Base-by-base conservation (phyloP, 2,329 filamentous ascomycete species). In the Ceratocystis papillata region DNA sequence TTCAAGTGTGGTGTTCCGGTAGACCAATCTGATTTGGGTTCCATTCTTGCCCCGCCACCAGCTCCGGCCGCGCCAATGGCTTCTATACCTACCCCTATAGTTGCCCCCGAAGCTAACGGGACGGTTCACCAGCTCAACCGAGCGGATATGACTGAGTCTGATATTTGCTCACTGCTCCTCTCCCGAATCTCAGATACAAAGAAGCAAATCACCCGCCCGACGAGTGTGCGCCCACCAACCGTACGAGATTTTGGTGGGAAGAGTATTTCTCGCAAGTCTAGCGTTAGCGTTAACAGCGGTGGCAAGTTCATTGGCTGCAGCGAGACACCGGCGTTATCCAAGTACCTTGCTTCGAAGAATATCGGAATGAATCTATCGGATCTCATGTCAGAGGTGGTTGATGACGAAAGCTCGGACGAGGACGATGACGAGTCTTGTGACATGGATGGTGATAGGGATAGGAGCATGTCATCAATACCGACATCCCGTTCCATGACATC, bases 1-100 rank as follows among this genome's bases (percentile, higher is more conserved):
- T 82, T 92, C 66, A 88, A 89, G 68, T 95, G 90, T 71, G 94
- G 94, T 64, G 87, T 92, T 70, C 85, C 88, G 12, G 84, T 96
- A 67, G 89, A 96, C 17, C 60, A 65, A 25, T 22, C 37, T 15
- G 66, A 67, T 17, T 50, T 67, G 22, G 46, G 41, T 2, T 45
- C 63, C 8, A 64, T 67, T 22, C 57, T 61, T 28, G 53, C 65
- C 17, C 61, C 61, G 5, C 61, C 61, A n/a, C 61, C 61, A 15
- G 37, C 45, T 5, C 37, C 53, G 6, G 48, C 50, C n/a, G 28
- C 65, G 17, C 65, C 65, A 3, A n/a, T 62, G 5, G 17, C 41
- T 46, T 20, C 41, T 59, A 50, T 63, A 37, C 15, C 50, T 20
- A 25, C 65, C 5, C 41, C 50, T 22, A 28, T 45, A 20, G 28